Conservation (phyloP, 83 land plant genomes). For the Thuja plicata region DNA sequence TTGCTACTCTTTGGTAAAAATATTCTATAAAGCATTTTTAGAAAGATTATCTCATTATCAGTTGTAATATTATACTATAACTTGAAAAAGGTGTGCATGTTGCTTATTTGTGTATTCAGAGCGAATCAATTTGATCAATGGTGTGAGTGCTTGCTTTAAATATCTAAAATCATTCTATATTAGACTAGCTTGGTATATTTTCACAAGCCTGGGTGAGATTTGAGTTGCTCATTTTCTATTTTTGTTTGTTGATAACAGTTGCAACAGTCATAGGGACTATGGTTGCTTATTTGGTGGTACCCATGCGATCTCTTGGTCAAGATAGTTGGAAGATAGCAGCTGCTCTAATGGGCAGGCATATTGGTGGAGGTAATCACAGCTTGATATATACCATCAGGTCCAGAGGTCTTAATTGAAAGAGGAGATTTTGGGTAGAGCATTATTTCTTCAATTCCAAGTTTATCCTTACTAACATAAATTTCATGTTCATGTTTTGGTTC, state of each 20-base stretch:
- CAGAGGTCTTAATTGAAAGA: neutral
- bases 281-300: slow-evolving; percentile 79
- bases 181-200: neutral
- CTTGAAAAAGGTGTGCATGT: neutral
- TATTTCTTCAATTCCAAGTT: neutral
- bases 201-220: neutral
- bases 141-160: neutral
- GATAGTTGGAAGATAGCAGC: slow-evolving; percentile 99
- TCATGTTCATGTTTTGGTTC: neutral
- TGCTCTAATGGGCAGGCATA: slow-evolving; percentile 94
- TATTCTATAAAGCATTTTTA: neutral
- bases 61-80: neutral
- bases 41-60: neutral
- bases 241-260: slow-evolving; percentile 44
- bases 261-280: slow-evolving; percentile 85
- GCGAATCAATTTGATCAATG: neutral
- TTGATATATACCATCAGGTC: neutral
- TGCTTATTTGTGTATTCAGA: neutral
- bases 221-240: neutral
- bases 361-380: slow-evolving; percentile 85
- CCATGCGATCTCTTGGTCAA: slow-evolving; percentile 82
- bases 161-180: neutral
- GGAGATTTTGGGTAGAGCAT: neutral
- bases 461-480: neutral
- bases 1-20: neutral